These are phyloP conservation scores for Goffeauzyma gilvescens DNA, from an alignment of 768 basidiomycete genomes.

Conservation along the genomic window DNA sequence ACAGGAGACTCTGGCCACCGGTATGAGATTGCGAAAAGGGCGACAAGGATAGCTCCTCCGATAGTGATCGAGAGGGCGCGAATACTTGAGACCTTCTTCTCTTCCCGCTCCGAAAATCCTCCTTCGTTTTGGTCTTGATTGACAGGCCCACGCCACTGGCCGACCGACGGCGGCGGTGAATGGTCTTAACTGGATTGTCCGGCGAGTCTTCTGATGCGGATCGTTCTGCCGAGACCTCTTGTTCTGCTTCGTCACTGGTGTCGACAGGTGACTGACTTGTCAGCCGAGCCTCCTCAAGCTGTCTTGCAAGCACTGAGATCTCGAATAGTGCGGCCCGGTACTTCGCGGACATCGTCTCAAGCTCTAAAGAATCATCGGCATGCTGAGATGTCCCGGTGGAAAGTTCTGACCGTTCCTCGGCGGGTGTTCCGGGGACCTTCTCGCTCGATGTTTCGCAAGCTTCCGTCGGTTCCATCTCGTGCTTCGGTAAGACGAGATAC, in stretches of 20 bases:
- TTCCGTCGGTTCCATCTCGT: not conserved
- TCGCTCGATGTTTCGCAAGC: not conserved
- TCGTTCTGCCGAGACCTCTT: conserved; percentile 10
- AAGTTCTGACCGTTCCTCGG: too few species aligned
- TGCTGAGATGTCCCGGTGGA: conserved; percentile 26
- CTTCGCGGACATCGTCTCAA: conserved; percentile 1
- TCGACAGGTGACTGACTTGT: conserved; percentile 15
- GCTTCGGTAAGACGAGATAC: not conserved
- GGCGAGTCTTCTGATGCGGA: conserved; percentile 7
- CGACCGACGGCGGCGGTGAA: not conserved
- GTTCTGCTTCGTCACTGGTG: conserved; percentile 10
- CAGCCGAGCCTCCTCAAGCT: conserved; percentile 70
- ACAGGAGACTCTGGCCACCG: conserved; percentile 12
- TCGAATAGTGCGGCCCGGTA: conserved; percentile 76
- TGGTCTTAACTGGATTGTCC: not conserved
- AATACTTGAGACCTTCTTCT: conserved; percentile 13
- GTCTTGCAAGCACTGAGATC: conserved; percentile 80
- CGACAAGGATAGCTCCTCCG: conserved; percentile 51
- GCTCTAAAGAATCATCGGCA: conserved; percentile 15
- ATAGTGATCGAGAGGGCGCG: conserved; percentile 43
- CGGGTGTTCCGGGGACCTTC: conserved; percentile 7
- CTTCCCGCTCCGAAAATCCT: conserved; percentile 30
- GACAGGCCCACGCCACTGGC: not conserved
- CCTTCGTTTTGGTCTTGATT: not conserved
- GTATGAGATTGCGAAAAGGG: conserved; percentile 30